Evolutionary conservation across 2,329 filamentous ascomycete species (phyloP).

Genomic region (Arthrobotrys sinensis): DNA sequence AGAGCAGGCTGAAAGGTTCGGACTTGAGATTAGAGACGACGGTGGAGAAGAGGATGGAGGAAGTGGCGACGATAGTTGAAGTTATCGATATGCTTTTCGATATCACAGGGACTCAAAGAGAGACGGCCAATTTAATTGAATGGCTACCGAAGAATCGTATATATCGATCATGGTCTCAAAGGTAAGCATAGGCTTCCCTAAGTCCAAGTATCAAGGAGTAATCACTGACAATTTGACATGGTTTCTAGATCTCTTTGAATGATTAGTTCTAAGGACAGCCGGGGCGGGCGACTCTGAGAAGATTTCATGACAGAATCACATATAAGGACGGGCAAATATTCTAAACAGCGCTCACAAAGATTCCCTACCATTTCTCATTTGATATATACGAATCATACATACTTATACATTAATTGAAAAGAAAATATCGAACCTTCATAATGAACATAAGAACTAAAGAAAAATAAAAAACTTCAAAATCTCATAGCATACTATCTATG

Average conservation of each 20-base stretch:
- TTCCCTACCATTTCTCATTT: constrained; percentile 36
- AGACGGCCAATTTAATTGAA: neutral
- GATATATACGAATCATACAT: constrained; percentile 46
- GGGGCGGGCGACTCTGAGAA: too few relatives aligned
- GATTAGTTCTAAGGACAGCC: too few relatives aligned
- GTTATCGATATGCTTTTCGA: neutral
- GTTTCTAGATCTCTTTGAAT: too few relatives aligned
- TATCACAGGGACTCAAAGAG: neutral
- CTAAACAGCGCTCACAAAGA: neutral
- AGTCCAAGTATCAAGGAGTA: too few relatives aligned
- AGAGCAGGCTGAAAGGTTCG: constrained; percentile 68
- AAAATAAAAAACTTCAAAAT: constrained; percentile 8
- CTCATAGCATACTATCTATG: constrained; percentile 29
- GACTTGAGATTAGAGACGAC: constrained; percentile 65
- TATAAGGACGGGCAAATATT: too few relatives aligned
- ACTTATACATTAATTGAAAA: constrained; percentile 59
- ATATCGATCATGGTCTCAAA: too few relatives aligned
- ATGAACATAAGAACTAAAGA: neutral
- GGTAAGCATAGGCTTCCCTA: too few relatives aligned
- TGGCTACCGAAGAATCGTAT: too few relatives aligned
- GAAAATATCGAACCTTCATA: constrained; percentile 24
- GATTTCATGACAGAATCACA: neutral
- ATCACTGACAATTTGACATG: too few relatives aligned
- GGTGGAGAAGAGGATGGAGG: constrained; percentile 5
- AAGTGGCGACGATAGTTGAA: constrained; percentile 32